Evolutionary conservation across 1,284 basidiomycete species (phyloP), one percentile per base, ranked within the genome.

Genomic region (Mixia osmundae): DNA sequence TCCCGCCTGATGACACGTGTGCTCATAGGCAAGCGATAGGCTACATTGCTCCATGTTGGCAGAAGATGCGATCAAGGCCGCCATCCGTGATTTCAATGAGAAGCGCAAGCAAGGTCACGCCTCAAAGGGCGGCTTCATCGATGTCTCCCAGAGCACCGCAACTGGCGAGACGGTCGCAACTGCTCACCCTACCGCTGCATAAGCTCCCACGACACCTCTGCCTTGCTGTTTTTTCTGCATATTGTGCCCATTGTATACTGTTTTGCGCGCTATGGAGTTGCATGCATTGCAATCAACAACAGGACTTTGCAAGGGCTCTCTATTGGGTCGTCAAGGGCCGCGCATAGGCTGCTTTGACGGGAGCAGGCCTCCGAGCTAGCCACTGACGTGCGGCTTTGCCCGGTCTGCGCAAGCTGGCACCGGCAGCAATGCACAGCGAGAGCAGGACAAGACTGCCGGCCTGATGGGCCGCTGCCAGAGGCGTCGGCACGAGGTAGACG

Each of bases 401-500:
- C 0, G 85, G 85, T 42, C 66, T 62, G 30, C 82, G 65, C 38
- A 91, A 57, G 0, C 72, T 65, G 7, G 78, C 64, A 3, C 76
- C 61, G 2, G 87, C 54, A 36, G 80, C 78, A 11, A 87, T 58
- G 61, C 85, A 69, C 11, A 76, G 68, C n/a, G 75, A 83, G 22
- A 99, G 60, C 11, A 97, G 61, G 29, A 76, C 67, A 5, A 97
- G 72, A 48, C 80, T 82, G 7, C 89, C 89, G 0, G 82, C 87
- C 57, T 99, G 91, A 55, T 99, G 91, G 25, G 75, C 68, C 7
- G 85, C 78, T 2, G 91, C 91, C 2, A 97, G 61, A 1, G 79
- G 76, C 3, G 85, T 69, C 0, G 91, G 91, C 0, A 99, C 91
- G 43, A 97, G 67, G 57, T 91, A 91, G 21, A 95, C 56, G 12